A percentile compares a stretch with the other conserved stretches of the same genome.
Evolutionary conservation across 2,329 filamentous ascomycete genomes (phyloP).

Genomic region (Fusarium anguioides): DNA sequence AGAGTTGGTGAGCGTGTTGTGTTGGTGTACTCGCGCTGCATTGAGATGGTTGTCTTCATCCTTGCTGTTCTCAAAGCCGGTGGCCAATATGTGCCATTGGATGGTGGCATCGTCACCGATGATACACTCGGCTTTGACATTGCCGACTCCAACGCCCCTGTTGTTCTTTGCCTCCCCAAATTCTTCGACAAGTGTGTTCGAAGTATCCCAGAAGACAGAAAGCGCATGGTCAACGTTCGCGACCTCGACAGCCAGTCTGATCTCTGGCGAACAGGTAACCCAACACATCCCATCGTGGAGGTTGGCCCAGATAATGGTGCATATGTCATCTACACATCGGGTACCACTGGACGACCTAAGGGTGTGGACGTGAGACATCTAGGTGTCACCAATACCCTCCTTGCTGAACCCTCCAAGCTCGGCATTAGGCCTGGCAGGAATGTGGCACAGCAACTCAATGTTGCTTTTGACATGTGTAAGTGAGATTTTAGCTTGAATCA

Average conservation of each 20-base stretch:
- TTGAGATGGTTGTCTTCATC: constrained; percentile 36
- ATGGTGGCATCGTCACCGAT: constrained; percentile 32
- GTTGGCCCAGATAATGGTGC: constrained; percentile 24
- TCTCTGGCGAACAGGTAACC: constrained; percentile 18
- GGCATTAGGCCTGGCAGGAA: constrained; percentile 23
- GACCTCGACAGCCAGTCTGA: constrained; percentile 19
- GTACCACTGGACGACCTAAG: constrained; percentile 30
- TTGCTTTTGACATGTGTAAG: constrained; percentile 38
- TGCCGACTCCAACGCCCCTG: constrained; percentile 21
- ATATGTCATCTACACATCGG: constrained; percentile 36
- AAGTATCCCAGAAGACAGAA: constrained; percentile 14
- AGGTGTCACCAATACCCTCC: constrained; percentile 28
- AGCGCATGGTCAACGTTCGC: constrained; percentile 17
- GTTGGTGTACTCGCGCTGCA: constrained; percentile 35
- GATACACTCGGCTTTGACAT: constrained; percentile 31
- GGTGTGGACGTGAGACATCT: constrained; percentile 32
- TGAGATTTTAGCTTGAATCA: rapidly evolving
- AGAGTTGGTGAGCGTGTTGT: constrained; percentile 31
- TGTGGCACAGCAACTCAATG: constrained; percentile 35
- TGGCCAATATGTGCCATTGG: constrained; percentile 32
- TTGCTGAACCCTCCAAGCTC: constrained; percentile 29
- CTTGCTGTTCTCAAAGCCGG: constrained; percentile 33
- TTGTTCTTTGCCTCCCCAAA: constrained; percentile 29
- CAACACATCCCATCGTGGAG: constrained; percentile 18
- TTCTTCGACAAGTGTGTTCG: constrained; percentile 31